These are phyloP conservation scores for Fraxinus anomala DNA, from an alignment of 257 asterid genomes.

Conservation along the genomic window DNA sequence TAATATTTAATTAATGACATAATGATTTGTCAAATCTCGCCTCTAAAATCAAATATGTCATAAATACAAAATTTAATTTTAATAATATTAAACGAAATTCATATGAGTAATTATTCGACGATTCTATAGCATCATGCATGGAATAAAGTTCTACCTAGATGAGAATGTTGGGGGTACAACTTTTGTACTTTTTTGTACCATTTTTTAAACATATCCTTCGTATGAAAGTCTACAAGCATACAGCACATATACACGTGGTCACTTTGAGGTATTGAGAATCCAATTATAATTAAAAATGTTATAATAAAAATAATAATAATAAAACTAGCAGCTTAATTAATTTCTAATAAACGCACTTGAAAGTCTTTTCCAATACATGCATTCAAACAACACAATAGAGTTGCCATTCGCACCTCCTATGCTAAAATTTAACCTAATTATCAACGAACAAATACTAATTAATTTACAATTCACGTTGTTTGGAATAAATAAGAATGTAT, in stretches of 20 bases:
- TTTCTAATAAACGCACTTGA: neutral
- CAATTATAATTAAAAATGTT: neutral
- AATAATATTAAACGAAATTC: neutral
- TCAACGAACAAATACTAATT: too few species aligned
- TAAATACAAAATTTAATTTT: too few species aligned
- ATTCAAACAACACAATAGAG: too few species aligned
- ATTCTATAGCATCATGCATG: neutral
- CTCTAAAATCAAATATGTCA: too few species aligned
- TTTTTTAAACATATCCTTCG: neutral
- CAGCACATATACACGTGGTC: slow-evolving; percentile 19
- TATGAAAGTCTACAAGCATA: slow-evolving; percentile 26
- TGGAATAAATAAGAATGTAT: neutral
- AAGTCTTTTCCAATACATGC: too few species aligned
- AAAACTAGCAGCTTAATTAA: too few species aligned
- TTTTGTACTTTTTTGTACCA: neutral
- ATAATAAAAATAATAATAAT: neutral
- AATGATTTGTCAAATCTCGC: too few species aligned
- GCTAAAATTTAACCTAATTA: too few species aligned
- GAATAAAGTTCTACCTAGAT: neutral
- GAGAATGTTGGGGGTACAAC: neutral
- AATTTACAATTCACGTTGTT: neutral
- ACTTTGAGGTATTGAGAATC: slow-evolving; percentile 13
- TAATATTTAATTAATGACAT: too few species aligned
- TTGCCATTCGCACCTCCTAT: too few species aligned
- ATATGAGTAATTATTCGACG: neutral